phyloP scores from a whole-genome alignment of 768 basidiomycete genomes.

The Trametes elegans region DNA sequence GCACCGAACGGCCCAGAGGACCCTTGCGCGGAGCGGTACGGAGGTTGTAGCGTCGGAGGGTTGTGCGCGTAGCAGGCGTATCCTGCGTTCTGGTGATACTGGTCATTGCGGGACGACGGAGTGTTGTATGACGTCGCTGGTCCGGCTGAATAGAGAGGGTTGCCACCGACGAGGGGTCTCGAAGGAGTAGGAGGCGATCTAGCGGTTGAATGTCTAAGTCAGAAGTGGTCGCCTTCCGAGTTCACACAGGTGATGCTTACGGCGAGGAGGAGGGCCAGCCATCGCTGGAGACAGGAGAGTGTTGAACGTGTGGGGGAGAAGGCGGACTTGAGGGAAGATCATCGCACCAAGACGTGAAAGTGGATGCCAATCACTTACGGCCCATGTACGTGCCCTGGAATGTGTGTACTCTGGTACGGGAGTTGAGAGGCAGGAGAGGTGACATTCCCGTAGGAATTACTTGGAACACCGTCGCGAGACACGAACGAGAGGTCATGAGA shows the following conservation, averaged over 20 bases:
- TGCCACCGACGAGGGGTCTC: neutral
- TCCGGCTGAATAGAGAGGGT: neutral
- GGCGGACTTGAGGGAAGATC: neutral
- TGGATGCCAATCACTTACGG: neutral
- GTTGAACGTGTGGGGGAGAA: neutral
- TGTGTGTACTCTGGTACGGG: neutral
- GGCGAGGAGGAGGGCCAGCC: neutral
- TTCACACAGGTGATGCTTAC: neutral
- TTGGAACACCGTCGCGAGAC: neutral
- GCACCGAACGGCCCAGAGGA: too few species aligned
- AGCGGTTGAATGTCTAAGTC: constrained; percentile 1
- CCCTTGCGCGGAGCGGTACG: too few species aligned
- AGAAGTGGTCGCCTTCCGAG: neutral
- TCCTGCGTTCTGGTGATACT: neutral
- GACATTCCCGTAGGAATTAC: neutral
- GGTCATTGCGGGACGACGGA: neutral
- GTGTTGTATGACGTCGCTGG: neutral
- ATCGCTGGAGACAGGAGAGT: neutral
- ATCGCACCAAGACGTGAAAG: neutral
- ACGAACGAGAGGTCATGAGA: neutral
- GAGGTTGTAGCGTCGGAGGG: neutral
- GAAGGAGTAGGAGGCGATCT: neutral
- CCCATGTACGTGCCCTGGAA: neutral
- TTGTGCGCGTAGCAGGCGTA: neutral
- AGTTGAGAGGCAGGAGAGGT: neutral